Conservation (phyloP, 2,329 filamentous ascomycete species). For the Ascochyta lentis region DNA sequence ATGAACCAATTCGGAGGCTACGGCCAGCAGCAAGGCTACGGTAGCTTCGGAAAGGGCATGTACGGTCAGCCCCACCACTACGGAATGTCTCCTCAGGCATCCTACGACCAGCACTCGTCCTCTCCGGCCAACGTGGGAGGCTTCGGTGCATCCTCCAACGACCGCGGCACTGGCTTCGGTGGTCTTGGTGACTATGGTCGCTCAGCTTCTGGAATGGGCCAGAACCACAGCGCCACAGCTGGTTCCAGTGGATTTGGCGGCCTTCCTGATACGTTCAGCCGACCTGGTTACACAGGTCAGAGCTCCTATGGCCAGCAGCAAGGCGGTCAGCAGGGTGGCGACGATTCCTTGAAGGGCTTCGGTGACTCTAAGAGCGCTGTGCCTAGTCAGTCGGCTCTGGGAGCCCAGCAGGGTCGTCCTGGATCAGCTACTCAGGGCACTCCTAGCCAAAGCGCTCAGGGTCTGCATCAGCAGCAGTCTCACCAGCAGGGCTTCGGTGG, state of each 20-base stretch:
- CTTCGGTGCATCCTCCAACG: constrained; percentile 57
- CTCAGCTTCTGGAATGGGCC: constrained; percentile 64
- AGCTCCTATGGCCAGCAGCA: constrained; percentile 58
- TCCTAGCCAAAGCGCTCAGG: constrained; percentile 59
- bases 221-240: constrained; percentile 58
- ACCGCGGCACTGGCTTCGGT: constrained; percentile 54
- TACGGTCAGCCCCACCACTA: constrained; percentile 70
- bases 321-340: constrained; percentile 57
- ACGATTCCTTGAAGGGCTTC: constrained; percentile 65
- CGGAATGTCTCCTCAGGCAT: constrained; percentile 60
- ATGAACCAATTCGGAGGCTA: constrained; percentile 67
- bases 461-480: constrained; percentile 62
- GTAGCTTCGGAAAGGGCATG: constrained; percentile 64
- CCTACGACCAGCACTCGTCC: constrained; percentile 68
- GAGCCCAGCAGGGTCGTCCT: constrained; percentile 65
- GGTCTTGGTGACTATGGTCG: constrained; percentile 67
- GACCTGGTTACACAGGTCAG: constrained; percentile 62
- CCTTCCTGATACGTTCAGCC: constrained; percentile 66
- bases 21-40: constrained; percentile 56
- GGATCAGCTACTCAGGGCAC: constrained; percentile 68
- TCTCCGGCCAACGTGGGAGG: constrained; percentile 67
- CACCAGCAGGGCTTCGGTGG: constrained; percentile 65
- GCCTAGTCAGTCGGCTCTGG: constrained; percentile 65
- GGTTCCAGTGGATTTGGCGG: constrained; percentile 59
- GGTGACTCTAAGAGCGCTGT: constrained; percentile 63